Base-by-base conservation (phyloP, 2,329 filamentous ascomycete species). In the Calonectria pseudoturangicola region DNA sequence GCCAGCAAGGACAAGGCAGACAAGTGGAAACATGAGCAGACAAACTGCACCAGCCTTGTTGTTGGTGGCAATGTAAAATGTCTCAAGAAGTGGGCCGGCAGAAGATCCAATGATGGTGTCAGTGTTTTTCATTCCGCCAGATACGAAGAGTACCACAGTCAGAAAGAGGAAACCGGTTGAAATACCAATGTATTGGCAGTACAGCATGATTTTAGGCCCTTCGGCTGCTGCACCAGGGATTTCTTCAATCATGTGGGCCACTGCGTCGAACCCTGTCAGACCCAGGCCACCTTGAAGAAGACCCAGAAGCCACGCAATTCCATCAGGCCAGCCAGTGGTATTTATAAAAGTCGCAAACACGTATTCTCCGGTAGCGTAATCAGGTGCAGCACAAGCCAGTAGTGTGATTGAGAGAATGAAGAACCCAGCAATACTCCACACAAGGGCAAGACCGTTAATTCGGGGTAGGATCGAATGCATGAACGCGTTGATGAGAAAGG, bases 381-480 rank as follows among this genome's bases (percentile, higher is more conserved):
- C 86, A 0, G 92, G 92, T 2, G 92, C 89, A 0, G 92, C 87
- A 76, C 91, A 93, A 2, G 91, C 88, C 41, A 95, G 85, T 0
- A 93, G 85, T 0, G 92, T 93, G 73, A 94, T 93, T 50, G 87
- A 93, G 66, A 95, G 93, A 66, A 94, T 85, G 18, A 89, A 85
- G 75, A 95, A 94, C 0, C 93, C 93, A 2, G 87, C 83, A 2
- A 95, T 86, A 0, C 91, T 93, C 93, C 93, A 95, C 33, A 90
- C 88, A 72, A 95, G 92, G 0, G 93, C 93, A 21, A 88, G 86
- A 74, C 92, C 91, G 77, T 92, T 94, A 75, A 94, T 78, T 2
- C 75, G 70, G 2, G 82, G 82, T 0, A 83, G 74, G 0, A 82
- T n/a, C 0, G 80, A 81, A 54, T 83, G 81, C 13, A 83, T 70